Percentiles rank a stretch among this genome's conserved stretches.
These are phyloP conservation scores for Arthrobotrys iridis DNA, from an alignment of 2,329 filamentous ascomycete species.

Conservation along the genomic window DNA sequence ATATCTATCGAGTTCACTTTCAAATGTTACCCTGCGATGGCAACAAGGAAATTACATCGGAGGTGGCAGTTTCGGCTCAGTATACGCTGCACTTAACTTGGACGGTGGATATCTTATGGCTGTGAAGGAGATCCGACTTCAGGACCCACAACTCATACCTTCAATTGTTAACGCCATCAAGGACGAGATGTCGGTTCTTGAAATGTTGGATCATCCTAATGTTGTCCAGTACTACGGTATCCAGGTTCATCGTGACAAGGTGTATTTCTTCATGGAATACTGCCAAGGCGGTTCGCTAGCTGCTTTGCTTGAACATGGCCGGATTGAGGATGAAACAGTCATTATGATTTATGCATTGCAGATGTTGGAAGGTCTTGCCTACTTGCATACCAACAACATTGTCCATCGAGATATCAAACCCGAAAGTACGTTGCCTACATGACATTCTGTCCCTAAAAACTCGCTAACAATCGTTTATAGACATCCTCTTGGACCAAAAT, in stretches of 20 bases:
- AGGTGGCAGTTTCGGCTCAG: conserved; percentile 94
- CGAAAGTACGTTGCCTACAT: conserved; percentile 74
- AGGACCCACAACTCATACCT: conserved; percentile 95
- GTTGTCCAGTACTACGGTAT: conserved; percentile 98
- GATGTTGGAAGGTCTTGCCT: conserved; percentile 90
- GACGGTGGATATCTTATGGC: conserved; percentile 97
- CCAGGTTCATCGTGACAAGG: conserved; percentile 96
- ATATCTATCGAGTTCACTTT: conserved; percentile 90
- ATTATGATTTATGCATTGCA: conserved; percentile 97
- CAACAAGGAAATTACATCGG: conserved; percentile 99
- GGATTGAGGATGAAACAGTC: conserved; percentile 96
- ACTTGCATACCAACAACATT: conserved; percentile 90
- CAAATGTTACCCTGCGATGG: conserved; percentile 95
- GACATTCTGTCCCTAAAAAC: neutral
- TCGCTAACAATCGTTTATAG: conserved; percentile 63
- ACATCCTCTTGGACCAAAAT: conserved; percentile 95
- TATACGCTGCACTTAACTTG: conserved; percentile 96
- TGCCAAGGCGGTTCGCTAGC: conserved; percentile 95
- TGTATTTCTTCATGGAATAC: conserved; percentile 99
- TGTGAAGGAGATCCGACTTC: conserved; percentile 96
- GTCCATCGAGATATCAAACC: conserved; percentile 98
- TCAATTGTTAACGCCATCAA: conserved; percentile 92
- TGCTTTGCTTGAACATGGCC: conserved; percentile 87
- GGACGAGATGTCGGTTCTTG: conserved; percentile 96
- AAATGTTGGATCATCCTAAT: conserved; percentile 95